Base-by-base conservation (phyloP, 805 yeast species). In the Yarrowia alimentaria region DNA sequence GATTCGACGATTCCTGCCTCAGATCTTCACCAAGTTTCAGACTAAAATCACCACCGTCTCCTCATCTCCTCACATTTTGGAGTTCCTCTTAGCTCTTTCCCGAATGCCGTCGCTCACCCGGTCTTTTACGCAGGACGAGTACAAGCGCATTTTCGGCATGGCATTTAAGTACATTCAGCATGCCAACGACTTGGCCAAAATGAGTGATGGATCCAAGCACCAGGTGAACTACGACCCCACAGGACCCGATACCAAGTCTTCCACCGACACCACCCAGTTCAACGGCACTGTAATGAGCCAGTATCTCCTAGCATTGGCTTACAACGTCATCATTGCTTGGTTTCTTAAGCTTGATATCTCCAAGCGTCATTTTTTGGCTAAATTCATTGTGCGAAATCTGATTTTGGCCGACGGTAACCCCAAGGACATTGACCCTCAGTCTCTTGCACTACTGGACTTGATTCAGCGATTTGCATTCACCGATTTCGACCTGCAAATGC, bases 91-190 rank as follows among this genome's bases (percentile, higher is more conserved):
- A 55, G 76, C 87, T 0, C 66, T 89, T 30, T 74, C 85, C 0
- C 75, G 82, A 51, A 72, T 83, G 32, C 89, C 91, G 0, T 65
- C 77, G 1, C 65, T 87, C 53, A 80, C 85, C 1, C 74, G 86
- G 1, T 82, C 82, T 58, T 83, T 87, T 61, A 83, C 85, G 3
- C 73, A 75, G 14, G 93, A 85, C 43, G 95, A 88, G 58, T 83
- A 75, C 62, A 83, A 81, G 59, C 72, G 89, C 38, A 86, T 87
- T 2, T 85, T 88, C 68, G 95, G 85, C 1, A 84, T 88, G 62
- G 83, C 89, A 1, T 85, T 88, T 68, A 81, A 82, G 58, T 83
- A 81, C 58, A 83, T 87, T 51, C 86, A 85, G 60, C 81, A 80
- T 60, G 78, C 87, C 1, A 71, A 75, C 47, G 89, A 84, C 57